Conservation (phyloP, 495 filamentous ascomycete genomes). For the Entonaema liquescens region DNA sequence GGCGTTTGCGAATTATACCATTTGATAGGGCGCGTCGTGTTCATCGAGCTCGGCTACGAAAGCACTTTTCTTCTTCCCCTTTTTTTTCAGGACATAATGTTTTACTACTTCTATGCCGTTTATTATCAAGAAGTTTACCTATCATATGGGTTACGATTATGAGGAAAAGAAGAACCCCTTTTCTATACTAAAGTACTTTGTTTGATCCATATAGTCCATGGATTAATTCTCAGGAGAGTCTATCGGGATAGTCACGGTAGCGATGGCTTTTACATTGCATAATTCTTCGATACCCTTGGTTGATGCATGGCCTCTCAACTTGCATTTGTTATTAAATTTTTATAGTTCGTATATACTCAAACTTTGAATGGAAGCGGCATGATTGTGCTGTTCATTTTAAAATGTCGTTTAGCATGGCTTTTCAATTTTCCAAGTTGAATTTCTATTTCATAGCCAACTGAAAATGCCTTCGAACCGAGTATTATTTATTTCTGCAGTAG, state of each 20-base stretch:
- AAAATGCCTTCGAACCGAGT: too few species aligned
- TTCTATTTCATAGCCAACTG: too few species aligned
- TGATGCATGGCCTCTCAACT: conserved; percentile 15
- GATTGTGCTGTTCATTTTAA: background rate
- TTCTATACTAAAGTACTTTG: conserved; percentile 4
- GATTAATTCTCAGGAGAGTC: background rate
- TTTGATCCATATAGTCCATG: conserved; percentile 7
- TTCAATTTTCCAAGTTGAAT: too few species aligned
- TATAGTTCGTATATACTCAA: conserved; percentile 21
- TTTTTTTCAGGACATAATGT: conserved; percentile 19
- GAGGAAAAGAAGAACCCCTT: conserved; percentile 25
- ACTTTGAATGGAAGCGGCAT: background rate
- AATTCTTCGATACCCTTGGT: conserved; percentile 41
- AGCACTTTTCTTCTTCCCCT: conserved; percentile 3
- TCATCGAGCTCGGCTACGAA: conserved; percentile 10
- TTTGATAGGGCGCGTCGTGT: conserved; percentile 27
- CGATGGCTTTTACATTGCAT: conserved; percentile 13
- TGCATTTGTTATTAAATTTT: conserved; percentile 28
- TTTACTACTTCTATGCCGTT: conserved; percentile 17
- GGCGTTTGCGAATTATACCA: conserved; percentile 40
- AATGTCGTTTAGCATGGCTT: too few species aligned
- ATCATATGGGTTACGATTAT: conserved; percentile 36
- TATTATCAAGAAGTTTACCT: conserved; percentile 6
- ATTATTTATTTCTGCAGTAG: too few species aligned
- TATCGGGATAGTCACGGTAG: background rate